Base-by-base conservation (phyloP, 2,329 filamentous ascomycete species). In the Fusarium graminum region DNA sequence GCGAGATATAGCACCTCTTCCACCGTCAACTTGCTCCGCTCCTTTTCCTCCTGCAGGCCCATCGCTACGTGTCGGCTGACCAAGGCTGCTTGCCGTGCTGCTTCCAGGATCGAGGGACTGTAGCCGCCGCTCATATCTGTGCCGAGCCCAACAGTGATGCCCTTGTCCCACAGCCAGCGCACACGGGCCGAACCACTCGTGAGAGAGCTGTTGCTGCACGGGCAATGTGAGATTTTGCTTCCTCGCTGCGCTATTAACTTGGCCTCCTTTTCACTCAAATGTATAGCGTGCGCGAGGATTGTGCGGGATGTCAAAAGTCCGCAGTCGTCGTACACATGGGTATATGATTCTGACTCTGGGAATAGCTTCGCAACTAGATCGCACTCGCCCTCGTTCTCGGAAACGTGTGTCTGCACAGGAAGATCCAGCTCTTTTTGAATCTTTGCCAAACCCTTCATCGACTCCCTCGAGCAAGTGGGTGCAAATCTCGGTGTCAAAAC, bases 51-150 rank as follows among this genome's bases (percentile, higher is more conserved):
- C 0, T 62, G 55, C 9, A 75, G 61, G 13, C 78, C 75, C 82
- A 92, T 86, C 25, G 90, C 85, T 44, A 91, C 80, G 81, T 91
- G 88, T 29, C 94, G 82, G 66, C 89, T 92, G 1, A 94, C 92
- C 63, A 97, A 84, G 49, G 88, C 86, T 0, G 94, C 93, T 73
- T 95, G 92, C 14, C 94, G 81, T 41, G 90, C 92, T n/a, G 92
- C 89, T 68, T 95, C 92, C 0, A 98, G 85, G 11, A 98, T 86
- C 62, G 88, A 92, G 0, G 92, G 85, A 54, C 88, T 92, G 76
- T 94, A 97, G 0, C 95, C 95, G 4, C 94, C 95, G 70, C 88
- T 92, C 58, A 98, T 88, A 76, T 99, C 95, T 0, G 94, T 98
- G 0, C 95, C 95, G 0, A 99, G 80, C 0, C 95, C 94, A 7